Base-by-base conservation (phyloP, 1,139 yeast species). In the Scheffersomyces stambukii region DNA sequence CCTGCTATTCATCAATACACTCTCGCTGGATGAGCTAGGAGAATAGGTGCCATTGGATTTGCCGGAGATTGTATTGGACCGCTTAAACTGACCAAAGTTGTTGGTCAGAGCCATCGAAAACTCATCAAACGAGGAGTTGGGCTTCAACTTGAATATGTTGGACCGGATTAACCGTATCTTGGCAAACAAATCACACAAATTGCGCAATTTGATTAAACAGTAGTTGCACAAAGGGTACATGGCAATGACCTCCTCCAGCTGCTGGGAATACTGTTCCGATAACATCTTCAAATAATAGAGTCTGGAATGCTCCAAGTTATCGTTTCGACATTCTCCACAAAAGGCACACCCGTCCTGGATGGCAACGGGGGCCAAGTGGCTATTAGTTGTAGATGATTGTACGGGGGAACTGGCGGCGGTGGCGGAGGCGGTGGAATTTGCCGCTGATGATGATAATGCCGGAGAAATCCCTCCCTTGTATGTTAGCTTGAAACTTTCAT, bases 141-240 rank as follows among this genome's bases (percentile, higher is more conserved):
- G 64, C 27, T 49, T 41, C 29, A 67, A 44, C 40, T 62, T 63
- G 47, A 64, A 65, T 24, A 68, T 57, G 43, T 69, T 69, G 54
- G 62, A 63, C 41, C 79, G 71, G 22, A 85, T 60, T 10, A 81
- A 66, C 41, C 94, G 68, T 38, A 86, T 57, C 43, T 82, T 77
- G 31, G 91, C 81, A 55, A 79, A 77, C 45, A 83, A 70, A 40
- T 86, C 91, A 60, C 95, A 79, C 18, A 81, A 76, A 36, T 83
- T 77, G 43, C 97, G 72, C 30, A 88, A 71, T 44, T 86, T 79
- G 32, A 80, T 70, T 29, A 89, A 64, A 57, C 97, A 91, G 48
- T 76, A 81, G 42, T 81, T 81, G 52, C 97, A 91, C 27, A 89
- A 62, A n/a, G 95, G 86, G 45, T 82, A 81, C 28, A 50, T 47